Base-by-base conservation (phyloP, 1,284 basidiomycete genomes). In the Coniferiporia weirii region DNA sequence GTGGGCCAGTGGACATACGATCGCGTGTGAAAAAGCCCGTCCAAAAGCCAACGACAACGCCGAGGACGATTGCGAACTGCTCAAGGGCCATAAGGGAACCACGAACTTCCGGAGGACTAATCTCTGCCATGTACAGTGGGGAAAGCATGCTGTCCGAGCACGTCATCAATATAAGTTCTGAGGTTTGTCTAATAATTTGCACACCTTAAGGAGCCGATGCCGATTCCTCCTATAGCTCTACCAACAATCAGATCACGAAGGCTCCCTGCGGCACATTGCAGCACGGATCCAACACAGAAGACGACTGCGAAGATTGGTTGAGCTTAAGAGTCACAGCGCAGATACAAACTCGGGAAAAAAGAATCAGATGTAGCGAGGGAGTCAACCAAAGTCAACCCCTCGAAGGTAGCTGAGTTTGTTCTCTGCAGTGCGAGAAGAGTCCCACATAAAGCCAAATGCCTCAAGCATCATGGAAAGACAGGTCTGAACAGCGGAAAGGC, bases 401-500 rank as follows among this genome's bases (percentile, higher is more conserved):
- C 75, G 78, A 80, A 81, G 79, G 79, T 81, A 81, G 79, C 80
- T 82, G 80, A 82, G 79, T 78, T 81, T 73, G 61, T 60, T 74
- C 81, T 81, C 79, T 80, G 79, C 79, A 81, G 68, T 67, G 76
- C 72, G 73, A 79, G 79, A 73, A 69, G 63, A 75, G 80, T 79
- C 74, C 80, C 85, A 64, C 52, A 17, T 90, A 89, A 89, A 90
- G 87, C 88, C 87, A 90, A 90, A 90, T 90, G 87, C 88, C 52
- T 61, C 47, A 57, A 56, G 40, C 36, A 48, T 56, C 54, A 56
- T 36, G 34, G 22, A 35, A 56, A 56, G 19, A 17, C 12, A 17
- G 40, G 27, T 32, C 20, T 35, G 19, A 20, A 51, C 27, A 51
- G n/a, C 1, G 9, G 17, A 5, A n/a, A 55, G 46, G 32, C 20